phyloP scores from a whole-genome alignment of 1,284 basidiomycete genomes.

The Taiwanofungus camphoratus region DNA sequence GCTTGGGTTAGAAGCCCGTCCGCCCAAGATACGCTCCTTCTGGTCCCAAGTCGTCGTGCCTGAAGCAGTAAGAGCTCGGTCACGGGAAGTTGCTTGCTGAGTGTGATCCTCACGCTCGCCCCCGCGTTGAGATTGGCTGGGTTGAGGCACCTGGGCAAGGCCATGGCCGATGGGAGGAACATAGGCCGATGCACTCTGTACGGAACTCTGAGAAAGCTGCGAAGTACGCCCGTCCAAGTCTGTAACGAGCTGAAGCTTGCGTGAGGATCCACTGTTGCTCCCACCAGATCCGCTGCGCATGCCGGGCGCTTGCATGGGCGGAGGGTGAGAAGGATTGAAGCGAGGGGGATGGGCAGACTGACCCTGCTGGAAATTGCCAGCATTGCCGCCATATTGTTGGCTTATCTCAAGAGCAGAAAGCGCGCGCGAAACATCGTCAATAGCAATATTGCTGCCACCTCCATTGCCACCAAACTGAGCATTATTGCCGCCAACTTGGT shows the following conservation, averaged over 20 bases:
- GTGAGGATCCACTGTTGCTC: constrained; percentile 30
- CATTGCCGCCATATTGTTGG: constrained; percentile 27
- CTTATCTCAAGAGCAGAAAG: constrained; percentile 61
- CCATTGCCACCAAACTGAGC: constrained; percentile 17
- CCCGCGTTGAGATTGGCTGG: constrained; percentile 15
- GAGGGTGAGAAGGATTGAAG: constrained; percentile 53
- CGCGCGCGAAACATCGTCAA: constrained; percentile 74
- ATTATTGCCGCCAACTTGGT: constrained; percentile 30
- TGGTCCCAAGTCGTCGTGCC: constrained; percentile 46
- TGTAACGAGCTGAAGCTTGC: constrained; percentile 49
- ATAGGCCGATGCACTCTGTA: constrained; percentile 41
- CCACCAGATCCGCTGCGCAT: constrained; percentile 34
- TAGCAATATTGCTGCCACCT: constrained; percentile 32
- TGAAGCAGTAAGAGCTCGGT: constrained; percentile 37
- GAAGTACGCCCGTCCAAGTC: constrained; percentile 61
- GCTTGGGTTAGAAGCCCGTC: constrained; percentile 63
- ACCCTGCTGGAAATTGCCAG: constrained; percentile 31
- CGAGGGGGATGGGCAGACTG: constrained; percentile 60
- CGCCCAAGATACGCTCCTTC: constrained; percentile 50
- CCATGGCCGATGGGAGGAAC: constrained; percentile 45
- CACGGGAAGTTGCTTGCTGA: constrained; percentile 26
- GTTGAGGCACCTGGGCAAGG: constrained; percentile 27
- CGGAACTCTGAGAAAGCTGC: constrained; percentile 33
- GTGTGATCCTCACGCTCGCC: constrained; percentile 24
- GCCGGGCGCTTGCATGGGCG: constrained; percentile 38